Base-by-base conservation (phyloP, 768 basidiomycete genomes). In the Holtermanniella nyarrowii region DNA sequence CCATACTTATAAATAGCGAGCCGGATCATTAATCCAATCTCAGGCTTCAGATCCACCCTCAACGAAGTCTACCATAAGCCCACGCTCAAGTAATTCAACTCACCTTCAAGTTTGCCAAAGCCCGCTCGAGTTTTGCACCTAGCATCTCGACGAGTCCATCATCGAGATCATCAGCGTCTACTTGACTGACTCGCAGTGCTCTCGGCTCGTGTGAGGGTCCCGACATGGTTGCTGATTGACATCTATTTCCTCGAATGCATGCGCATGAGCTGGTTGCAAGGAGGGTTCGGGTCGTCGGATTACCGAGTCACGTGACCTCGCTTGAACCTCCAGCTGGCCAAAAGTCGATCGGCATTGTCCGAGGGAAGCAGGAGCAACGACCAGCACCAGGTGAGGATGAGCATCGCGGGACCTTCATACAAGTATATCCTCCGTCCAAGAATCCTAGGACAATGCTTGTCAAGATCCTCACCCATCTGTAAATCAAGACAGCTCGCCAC, bases 131-230 rank as follows among this genome's bases (percentile, higher is more conserved):
- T n/a, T 89, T 90, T 49, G 86, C 86, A 62, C 80, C 81, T 26
- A 97, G 77, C 54, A 95, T 73, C 24, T 82, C 78, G 26, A 85
- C 80, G 16, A 97, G 79, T 56, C 95, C 89, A 58, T 83, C 80
- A 73, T 97, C 93, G 44, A 96, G 78, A 21, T 91, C 77, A 60
- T 88, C 84, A 2, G 91, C 82, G 69, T 97, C 93, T 48, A 96
- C 80, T 70, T 93, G 87, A 5, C 86, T 85, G 44, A 97, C 88
- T 42, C 90, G 85, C 22, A 62, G 65, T 4, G 65, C 63, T 13
- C 52, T 43, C 21, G 56, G 50, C 45, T 50, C 52, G 43, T 51
- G 39, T 5, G 31, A 37, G 16, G 31, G 31, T 16, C 31, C 31
- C 16, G 31, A 7, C 31, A 7, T n/a, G n/a, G n/a, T 16, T 37